Evolutionary conservation across 192 early-diverging fungal species (phyloP).

Genomic region (Entophlyctis helioformis): DNA sequence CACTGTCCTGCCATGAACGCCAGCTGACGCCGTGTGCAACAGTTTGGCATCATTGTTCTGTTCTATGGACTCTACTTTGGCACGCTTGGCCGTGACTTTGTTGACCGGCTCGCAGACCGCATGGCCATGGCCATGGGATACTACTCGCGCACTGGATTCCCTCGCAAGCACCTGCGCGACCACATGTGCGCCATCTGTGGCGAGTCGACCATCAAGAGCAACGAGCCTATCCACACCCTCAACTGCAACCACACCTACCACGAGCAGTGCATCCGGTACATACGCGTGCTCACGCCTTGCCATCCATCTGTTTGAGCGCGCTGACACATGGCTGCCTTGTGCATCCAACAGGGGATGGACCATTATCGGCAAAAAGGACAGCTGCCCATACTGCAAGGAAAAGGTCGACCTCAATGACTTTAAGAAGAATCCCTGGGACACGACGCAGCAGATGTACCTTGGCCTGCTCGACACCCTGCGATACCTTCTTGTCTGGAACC

Average conservation of each 20-base stretch:
- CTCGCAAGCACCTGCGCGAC: slow-evolving; percentile 30
- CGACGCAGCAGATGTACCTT: slow-evolving; percentile 28
- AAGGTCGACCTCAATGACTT: slow-evolving; percentile 36
- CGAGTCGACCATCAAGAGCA: slow-evolving; percentile 12
- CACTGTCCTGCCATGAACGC: neutral
- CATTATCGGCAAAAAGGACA: slow-evolving; percentile 42
- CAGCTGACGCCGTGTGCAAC: neutral
- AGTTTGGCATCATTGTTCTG: slow-evolving; percentile 28
- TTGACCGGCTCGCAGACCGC: slow-evolving; percentile 33
- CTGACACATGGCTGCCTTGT: too few relatives aligned
- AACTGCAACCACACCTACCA: slow-evolving; percentile 33
- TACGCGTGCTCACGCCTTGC: neutral
- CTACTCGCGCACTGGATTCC: slow-evolving; percentile 29
- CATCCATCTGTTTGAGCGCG: neutral
- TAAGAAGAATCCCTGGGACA: slow-evolving; percentile 39
- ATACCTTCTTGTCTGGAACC: slow-evolving; percentile 42
- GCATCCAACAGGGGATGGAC: slow-evolving; percentile 20
- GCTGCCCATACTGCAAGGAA: slow-evolving; percentile 45
- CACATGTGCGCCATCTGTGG: slow-evolving; percentile 43
- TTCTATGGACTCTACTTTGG: slow-evolving; percentile 45
- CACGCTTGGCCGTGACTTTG: slow-evolving; percentile 35
- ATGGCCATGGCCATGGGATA: slow-evolving; percentile 38
- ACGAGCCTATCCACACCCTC: slow-evolving; percentile 10
- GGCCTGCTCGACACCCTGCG: slow-evolving; percentile 35
- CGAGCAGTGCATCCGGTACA: slow-evolving; percentile 22